Conservation (phyloP, 768 basidiomycete genomes). For the Tricholoma bakamatsutake region DNA sequence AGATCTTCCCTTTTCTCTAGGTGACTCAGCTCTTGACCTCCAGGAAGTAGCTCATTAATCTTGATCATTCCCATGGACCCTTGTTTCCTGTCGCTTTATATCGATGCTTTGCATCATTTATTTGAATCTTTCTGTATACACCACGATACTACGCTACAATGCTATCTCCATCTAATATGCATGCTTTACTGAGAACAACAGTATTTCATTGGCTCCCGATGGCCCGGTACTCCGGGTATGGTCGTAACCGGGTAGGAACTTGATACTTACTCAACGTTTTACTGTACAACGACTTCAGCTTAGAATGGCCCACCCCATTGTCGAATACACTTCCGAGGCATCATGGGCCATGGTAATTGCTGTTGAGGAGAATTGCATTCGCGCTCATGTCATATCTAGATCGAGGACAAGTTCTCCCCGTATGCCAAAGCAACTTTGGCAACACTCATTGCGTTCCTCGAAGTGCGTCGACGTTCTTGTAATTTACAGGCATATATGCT, state of each 20-base stretch:
- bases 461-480: slow-evolving; percentile 40
- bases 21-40: slow-evolving; percentile 34
- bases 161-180: neutral
- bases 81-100: neutral
- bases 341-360: slow-evolving; percentile 77
- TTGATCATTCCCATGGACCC: neutral
- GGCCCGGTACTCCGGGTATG: too few relatives aligned
- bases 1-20: slow-evolving; percentile 66
- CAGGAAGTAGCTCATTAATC: slow-evolving; percentile 25
- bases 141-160: neutral
- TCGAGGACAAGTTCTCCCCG: slow-evolving; percentile 90
- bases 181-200: too few relatives aligned
- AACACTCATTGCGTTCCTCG: slow-evolving; percentile 79
- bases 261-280: neutral
- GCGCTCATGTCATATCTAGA: slow-evolving; percentile 31
- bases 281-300: too few relatives aligned
- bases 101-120: neutral
- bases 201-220: too few relatives aligned
- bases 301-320: slow-evolving; percentile 66
- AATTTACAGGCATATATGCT: neutral
- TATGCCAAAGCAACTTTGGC: slow-evolving; percentile 83
- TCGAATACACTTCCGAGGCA: slow-evolving; percentile 73
- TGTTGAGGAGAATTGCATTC: neutral
- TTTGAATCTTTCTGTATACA: neutral
- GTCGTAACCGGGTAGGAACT: slow-evolving; percentile 5